Evolutionary conservation across 1,139 yeast genomes (phyloP).

Genomic region (Suhomyces maxii): DNA sequence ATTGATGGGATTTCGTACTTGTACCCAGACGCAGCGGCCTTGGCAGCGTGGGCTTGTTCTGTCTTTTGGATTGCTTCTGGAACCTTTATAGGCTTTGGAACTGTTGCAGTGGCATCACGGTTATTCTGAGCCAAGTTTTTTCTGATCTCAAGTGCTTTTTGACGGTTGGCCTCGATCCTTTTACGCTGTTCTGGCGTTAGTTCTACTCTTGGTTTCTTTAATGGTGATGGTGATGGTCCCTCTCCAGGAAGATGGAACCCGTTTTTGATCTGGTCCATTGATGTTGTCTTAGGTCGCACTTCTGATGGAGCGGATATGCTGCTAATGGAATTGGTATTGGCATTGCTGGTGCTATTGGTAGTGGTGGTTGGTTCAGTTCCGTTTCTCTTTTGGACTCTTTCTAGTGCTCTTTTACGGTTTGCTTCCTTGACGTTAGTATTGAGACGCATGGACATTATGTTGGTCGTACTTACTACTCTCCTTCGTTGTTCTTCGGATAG

Average conservation of each 20-base stretch:
- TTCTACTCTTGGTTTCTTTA: constrained; percentile 22
- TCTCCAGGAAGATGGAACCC: constrained; percentile 9
- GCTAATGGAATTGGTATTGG: neutral
- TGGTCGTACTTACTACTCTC: constrained; percentile 15
- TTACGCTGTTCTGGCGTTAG: constrained; percentile 55
- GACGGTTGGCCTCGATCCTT: constrained; percentile 57
- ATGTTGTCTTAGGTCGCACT: constrained; percentile 8
- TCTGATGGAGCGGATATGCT: constrained; percentile 13
- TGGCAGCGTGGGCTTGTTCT: constrained; percentile 2
- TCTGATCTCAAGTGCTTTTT: constrained; percentile 56
- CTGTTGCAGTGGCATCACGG: constrained; percentile 30
- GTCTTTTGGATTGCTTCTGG: constrained; percentile 13
- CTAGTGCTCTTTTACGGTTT: constrained; percentile 59
- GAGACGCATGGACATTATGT: too few relatives aligned
- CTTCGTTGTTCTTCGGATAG: constrained; percentile 16
- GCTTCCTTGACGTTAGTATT: constrained; percentile 42
- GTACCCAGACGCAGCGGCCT: constrained; percentile 12
- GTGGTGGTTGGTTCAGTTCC: constrained; percentile 6
- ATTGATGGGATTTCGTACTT: constrained; percentile 43
- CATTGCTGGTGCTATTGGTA: neutral
- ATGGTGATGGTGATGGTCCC: constrained; percentile 1
- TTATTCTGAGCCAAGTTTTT: constrained; percentile 31
- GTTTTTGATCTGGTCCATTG: constrained; percentile 10
- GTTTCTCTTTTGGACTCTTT: constrained; percentile 48
- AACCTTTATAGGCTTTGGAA: constrained; percentile 8